Base-by-base conservation (phyloP, 257 asterid species). In the Rehmannia glutinosa region DNA sequence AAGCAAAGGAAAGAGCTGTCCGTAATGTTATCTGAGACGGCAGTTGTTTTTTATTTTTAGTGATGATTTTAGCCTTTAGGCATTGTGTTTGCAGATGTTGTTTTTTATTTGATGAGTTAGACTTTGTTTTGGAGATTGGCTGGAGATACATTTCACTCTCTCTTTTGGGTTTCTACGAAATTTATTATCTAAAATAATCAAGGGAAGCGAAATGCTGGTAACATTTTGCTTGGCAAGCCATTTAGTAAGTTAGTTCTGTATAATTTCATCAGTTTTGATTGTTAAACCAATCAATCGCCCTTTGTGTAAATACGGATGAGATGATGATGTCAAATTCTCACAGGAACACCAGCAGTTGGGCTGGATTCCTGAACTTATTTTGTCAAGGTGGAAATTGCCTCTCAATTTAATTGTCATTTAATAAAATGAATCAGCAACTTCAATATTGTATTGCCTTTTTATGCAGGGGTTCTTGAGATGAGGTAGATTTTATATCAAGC, bases 221-320 rank as follows among this genome's bases (percentile, higher is more conserved):
- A 8, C 36, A 30, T 30, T 30, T 30, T 30, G 36, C 36, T 30
- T 30, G 5, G 36, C 36, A 30, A 30, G 36, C 36, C 3, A 30
- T 30, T 30, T 30, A 30, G 36, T 79, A 41, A n/a, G n/a, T n/a
- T n/a, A n/a, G n/a, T n/a, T n/a, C n/a, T n/a, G n/a, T n/a, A n/a
- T n/a, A n/a, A n/a, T n/a, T n/a, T n/a, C n/a, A n/a, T n/a, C 30
- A 27, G 30, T 27, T 27, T 27, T 27, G 30, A 45, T 47, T 8
- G 33, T 33, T 71, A 87, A 92, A 87, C 76, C 92, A 85, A n/a
- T n/a, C 75, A 90, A 87, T 73, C 88, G 90, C 5, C 90, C 95
- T 10, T 62, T 87, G 77, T 83, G 92, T 71, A 80, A 80, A 58
- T 23, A 81, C 32, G 95, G 95, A 53, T 71, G 73, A 74, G 86